These are phyloP conservation scores for Euphrasia arctica DNA, from an alignment of 305 asterid genomes.

Conservation along the genomic window DNA sequence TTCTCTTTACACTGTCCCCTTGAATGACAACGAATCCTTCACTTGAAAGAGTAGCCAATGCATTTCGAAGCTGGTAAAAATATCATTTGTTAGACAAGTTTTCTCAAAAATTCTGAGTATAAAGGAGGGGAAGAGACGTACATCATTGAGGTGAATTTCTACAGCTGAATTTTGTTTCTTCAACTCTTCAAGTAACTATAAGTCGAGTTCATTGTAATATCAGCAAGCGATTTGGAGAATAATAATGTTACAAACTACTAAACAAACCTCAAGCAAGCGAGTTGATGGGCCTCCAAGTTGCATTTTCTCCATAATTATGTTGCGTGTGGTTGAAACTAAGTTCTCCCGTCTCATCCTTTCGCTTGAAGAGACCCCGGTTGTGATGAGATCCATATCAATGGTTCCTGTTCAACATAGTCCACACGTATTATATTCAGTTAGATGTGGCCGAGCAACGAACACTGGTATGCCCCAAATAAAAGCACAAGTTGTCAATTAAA, in stretches of 20 bases:
- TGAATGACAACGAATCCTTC: slow-evolving; percentile 80
- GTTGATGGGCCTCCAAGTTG: slow-evolving; percentile 80
- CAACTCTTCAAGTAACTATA: slow-evolving; percentile 83
- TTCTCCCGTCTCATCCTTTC: slow-evolving; percentile 96
- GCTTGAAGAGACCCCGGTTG: slow-evolving; percentile 96
- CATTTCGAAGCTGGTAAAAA: slow-evolving; percentile 69
- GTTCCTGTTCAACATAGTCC: slow-evolving; percentile 54
- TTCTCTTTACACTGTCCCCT: slow-evolving; percentile 85
- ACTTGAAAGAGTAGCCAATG: slow-evolving; percentile 70
- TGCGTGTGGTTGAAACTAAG: slow-evolving; percentile 63
- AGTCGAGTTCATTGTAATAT: slow-evolving; percentile 20
- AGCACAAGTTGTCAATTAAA: neutral
- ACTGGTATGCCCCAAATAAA: neutral
- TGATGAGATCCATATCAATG: slow-evolving; percentile 97
- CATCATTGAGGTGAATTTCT: slow-evolving; percentile 81
- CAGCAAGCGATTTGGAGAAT: slow-evolving; percentile 13
- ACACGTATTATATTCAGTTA: slow-evolving; percentile 1
- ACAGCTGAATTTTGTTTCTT: slow-evolving; percentile 58
- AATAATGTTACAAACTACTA: slow-evolving; percentile 4
- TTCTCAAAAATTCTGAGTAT: neutral
- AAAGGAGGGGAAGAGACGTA: slow-evolving; percentile 33
- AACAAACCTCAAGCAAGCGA: slow-evolving; percentile 72
- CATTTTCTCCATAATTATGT: slow-evolving; percentile 83
- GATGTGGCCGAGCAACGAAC: slow-evolving; percentile 13
- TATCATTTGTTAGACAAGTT: slow-evolving; percentile 3